A percentile compares a stretch with the other conserved stretches of the same genome.
These are phyloP conservation scores for Lenwebbia sp. DNA, from an alignment of 345 rosid species.

Conservation along the genomic window DNA sequence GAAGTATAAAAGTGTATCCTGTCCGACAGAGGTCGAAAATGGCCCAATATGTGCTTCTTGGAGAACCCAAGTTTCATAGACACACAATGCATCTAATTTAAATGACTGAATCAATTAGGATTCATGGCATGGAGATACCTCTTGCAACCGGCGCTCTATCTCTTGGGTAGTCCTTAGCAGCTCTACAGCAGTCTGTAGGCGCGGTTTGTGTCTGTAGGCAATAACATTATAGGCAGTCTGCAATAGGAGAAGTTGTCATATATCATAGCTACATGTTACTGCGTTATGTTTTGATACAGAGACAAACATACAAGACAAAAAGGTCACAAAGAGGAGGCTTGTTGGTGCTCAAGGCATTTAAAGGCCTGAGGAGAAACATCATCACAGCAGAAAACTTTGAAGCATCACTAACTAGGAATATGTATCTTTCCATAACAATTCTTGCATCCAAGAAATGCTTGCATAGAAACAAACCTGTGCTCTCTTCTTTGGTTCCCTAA, in stretches of 20 bases:
- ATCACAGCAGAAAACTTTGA: not conserved
- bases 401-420: not conserved
- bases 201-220: constrained; percentile 73
- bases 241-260: constrained; percentile 4
- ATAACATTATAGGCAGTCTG: constrained; percentile 67
- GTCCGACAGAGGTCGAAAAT: not conserved
- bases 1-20: not conserved
- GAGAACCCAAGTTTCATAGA: not conserved
- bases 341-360: not conserved
- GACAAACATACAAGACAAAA: not conserved
- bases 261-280: not conserved
- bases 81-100: not conserved
- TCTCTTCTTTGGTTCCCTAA: constrained; percentile 55
- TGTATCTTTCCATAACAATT: not conserved
- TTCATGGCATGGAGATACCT: constrained; percentile 19
- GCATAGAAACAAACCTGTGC: constrained; percentile 32
- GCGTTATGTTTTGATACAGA: not conserved
- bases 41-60: not conserved
- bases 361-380: not conserved
- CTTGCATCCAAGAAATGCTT: not conserved
- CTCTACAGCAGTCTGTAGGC: constrained; percentile 68
- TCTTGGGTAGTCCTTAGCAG: constrained; percentile 65
- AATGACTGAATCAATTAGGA: not conserved
- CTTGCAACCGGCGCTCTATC: constrained; percentile 51
- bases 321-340: not conserved